phyloP scores from a whole-genome alignment of 345 rosid genomes.

The Clausena lansium region DNA sequence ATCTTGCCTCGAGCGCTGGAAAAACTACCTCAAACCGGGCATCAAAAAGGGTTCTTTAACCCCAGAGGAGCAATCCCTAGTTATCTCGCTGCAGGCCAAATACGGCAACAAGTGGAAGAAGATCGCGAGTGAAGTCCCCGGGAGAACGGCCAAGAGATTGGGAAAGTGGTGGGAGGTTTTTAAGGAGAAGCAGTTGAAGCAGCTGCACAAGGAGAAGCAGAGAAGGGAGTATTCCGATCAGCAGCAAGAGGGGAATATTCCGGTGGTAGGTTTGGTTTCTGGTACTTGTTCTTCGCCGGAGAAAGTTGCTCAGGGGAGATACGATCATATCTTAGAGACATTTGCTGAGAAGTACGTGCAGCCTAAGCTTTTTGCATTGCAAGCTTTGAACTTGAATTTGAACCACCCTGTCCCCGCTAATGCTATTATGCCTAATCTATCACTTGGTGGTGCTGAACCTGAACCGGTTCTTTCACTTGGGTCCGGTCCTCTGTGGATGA shows the following conservation, averaged over 20 bases:
- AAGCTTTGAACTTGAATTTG: slow-evolving; percentile 13
- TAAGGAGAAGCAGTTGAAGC: slow-evolving; percentile 46
- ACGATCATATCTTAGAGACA: slow-evolving; percentile 45
- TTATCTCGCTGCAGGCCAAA: slow-evolving; percentile 44
- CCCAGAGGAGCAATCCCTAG: slow-evolving; percentile 43
- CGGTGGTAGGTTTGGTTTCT: background rate
- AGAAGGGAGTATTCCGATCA: slow-evolving; percentile 9
- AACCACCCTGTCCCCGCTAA: background rate
- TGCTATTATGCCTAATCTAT: slow-evolving; percentile 4
- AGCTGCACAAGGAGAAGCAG: slow-evolving; percentile 26
- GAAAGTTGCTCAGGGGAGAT: slow-evolving; percentile 38
- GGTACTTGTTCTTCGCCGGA: slow-evolving; percentile 14
- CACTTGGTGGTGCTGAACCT: slow-evolving; percentile 5
- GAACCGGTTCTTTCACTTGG: slow-evolving; percentile 31
- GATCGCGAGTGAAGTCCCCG: slow-evolving; percentile 50
- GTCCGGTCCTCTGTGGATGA: slow-evolving; percentile 17
- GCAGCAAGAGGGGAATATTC: slow-evolving; percentile 6
- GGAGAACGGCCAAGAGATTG: slow-evolving; percentile 46
- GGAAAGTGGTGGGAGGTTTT: slow-evolving; percentile 65
- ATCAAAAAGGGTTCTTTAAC: slow-evolving; percentile 48
- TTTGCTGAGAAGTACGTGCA: slow-evolving; percentile 52
- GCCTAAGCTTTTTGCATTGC: slow-evolving; percentile 18
- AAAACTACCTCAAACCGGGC: slow-evolving; percentile 57
- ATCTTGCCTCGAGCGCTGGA: slow-evolving; percentile 54
- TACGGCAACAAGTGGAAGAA: slow-evolving; percentile 61